Conservation (phyloP, 768 basidiomycete species). For the Sporobolomyces phaffii region DNA sequence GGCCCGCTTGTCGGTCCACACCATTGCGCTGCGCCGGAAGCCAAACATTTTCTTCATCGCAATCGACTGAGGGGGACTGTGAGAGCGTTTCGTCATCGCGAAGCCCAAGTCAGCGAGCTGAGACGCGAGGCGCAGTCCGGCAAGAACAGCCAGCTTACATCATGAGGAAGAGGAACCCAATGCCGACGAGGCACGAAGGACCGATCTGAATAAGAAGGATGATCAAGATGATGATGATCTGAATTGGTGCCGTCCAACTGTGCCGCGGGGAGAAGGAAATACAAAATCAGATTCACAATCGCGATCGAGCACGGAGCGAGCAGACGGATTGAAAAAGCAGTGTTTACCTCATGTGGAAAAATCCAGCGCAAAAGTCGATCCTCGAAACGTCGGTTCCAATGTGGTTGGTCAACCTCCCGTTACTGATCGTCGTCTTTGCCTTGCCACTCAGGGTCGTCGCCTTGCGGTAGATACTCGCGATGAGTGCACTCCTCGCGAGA, state of each 20-base stretch:
- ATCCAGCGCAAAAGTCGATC: constrained; percentile 72
- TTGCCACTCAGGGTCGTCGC: constrained; percentile 70
- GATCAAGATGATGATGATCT: constrained; percentile 68
- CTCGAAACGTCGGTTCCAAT: constrained; percentile 87
- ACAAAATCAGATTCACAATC: too few relatives aligned
- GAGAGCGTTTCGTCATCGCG: background rate
- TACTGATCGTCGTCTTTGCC: constrained; percentile 70
- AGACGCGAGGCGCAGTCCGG: constrained; percentile 17
- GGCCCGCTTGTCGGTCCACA: constrained; percentile 80
- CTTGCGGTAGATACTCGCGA: constrained; percentile 75
- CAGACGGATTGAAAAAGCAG: too few relatives aligned
- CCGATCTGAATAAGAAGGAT: constrained; percentile 71
- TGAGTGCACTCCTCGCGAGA: constrained; percentile 72
- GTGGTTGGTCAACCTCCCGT: constrained; percentile 85
- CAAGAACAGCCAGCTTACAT: constrained; percentile 41
- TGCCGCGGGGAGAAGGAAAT: constrained; percentile 5
- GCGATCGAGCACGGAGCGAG: too few relatives aligned
- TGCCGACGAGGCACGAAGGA: constrained; percentile 55
- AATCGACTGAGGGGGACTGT: constrained; percentile 63
- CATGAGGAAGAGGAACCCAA: constrained; percentile 61
- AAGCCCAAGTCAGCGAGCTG: background rate
- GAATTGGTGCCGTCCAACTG: constrained; percentile 53
- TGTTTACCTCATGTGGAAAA: constrained; percentile 36
- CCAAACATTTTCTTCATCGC: constrained; percentile 69
- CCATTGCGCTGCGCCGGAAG: constrained; percentile 67